A percentile compares a stretch with the other conserved stretches of the same genome.
phyloP scores from a whole-genome alignment of 371 early-diverging fungal genomes.

The Zychaea mexicana region DNA sequence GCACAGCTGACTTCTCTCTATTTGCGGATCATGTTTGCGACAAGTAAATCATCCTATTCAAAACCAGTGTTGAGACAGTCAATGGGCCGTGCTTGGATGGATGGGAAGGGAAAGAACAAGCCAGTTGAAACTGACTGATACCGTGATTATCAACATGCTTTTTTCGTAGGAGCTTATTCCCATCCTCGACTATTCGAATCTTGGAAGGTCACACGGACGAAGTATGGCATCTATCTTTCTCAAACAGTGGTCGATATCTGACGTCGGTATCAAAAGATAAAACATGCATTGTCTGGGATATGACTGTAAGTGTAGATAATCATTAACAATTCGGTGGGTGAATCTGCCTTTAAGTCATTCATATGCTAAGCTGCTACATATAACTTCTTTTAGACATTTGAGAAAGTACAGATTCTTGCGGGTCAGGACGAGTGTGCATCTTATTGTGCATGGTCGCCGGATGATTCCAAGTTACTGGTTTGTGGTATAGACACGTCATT shows the following conservation, averaged over 20 bases:
- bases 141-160: background rate
- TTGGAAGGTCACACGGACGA: slow-evolving; percentile 87
- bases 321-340: background rate
- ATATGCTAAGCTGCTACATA: background rate
- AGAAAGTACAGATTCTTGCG: slow-evolving; percentile 27
- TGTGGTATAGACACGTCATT: slow-evolving; percentile 80
- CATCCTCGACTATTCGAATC: slow-evolving; percentile 55
- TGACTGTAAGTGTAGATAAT: slow-evolving; percentile 48
- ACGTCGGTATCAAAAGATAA: slow-evolving; percentile 92
- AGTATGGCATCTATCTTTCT: slow-evolving; percentile 95
- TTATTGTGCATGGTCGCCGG: slow-evolving; percentile 91
- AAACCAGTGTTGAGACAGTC: too few relatives aligned
- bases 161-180: slow-evolving; percentile 27
- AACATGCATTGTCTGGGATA: slow-evolving; percentile 87
- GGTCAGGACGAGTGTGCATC: slow-evolving; percentile 70
- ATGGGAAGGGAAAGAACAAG: too few relatives aligned
- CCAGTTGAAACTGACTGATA: too few relatives aligned
- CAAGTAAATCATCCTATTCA: slow-evolving; percentile 53
- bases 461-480: slow-evolving; percentile 74
- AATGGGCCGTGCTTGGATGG: too few relatives aligned
- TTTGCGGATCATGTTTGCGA: slow-evolving; percentile 80
- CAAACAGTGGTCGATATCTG: slow-evolving; percentile 80
- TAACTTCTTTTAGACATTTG: slow-evolving; percentile 38
- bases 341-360: too few relatives aligned
- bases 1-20: slow-evolving; percentile 60